Percentiles rank a stretch among this genome's conserved stretches.
Conservation (phyloP, 176 grass and related monocot genomes). For the Juncus inflexus region DNA sequence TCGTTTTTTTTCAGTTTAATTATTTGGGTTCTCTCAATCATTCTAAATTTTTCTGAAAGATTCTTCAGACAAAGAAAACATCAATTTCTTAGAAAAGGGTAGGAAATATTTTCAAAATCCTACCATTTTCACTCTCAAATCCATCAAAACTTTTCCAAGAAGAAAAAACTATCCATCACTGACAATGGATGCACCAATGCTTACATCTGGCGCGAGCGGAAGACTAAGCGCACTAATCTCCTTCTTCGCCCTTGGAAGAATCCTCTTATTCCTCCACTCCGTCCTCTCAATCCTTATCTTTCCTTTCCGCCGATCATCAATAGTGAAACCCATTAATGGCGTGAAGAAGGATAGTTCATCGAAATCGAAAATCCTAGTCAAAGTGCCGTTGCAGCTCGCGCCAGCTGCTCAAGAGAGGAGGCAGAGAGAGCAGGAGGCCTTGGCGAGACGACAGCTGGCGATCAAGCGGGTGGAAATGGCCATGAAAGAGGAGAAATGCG, state of each 20-base stretch:
- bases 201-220: constrained; percentile 61
- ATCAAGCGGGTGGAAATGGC: constrained; percentile 40
- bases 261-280: constrained; percentile 47
- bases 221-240: constrained; percentile 58
- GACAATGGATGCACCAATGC: constrained; percentile 34
- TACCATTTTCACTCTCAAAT: too few species aligned
- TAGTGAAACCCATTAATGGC: constrained; percentile 11
- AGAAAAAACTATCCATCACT: neutral
- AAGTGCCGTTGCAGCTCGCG: constrained; percentile 26
- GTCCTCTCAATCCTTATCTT: constrained; percentile 47
- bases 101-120: too few species aligned
- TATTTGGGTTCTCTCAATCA: too few species aligned
- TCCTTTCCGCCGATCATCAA: constrained; percentile 41
- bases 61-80: too few species aligned
- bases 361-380: constrained; percentile 8
- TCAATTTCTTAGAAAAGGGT: too few species aligned
- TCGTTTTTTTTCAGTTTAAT: too few species aligned
- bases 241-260: constrained; percentile 46
- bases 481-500: constrained; percentile 29
- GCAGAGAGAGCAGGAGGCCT: constrained; percentile 42
- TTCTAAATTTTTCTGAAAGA: too few species aligned
- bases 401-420: constrained; percentile 30
- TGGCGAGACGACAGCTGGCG: constrained; percentile 37
- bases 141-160: neutral
- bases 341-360: constrained; percentile 7